Evolutionary conservation across 345 rosid species (phyloP).

Genomic region (Arabidopsis arenosa): DNA sequence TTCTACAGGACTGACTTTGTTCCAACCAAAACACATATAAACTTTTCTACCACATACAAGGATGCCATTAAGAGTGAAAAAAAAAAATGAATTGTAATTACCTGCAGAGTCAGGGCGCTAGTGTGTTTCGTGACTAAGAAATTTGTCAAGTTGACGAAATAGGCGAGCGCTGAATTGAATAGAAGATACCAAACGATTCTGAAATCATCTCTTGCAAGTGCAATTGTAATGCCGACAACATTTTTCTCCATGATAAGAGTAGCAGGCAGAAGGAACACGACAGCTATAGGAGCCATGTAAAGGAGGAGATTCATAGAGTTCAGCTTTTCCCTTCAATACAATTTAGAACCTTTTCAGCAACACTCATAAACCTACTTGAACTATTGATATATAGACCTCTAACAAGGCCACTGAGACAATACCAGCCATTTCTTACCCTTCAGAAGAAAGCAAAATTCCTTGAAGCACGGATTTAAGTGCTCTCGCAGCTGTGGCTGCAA

Average conservation of each 20-base stretch:
- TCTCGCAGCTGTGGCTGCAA: constrained; percentile 95
- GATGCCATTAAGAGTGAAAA: background rate
- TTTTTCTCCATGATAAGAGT: constrained; percentile 94
- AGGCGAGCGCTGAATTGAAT: constrained; percentile 93
- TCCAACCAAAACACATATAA: background rate
- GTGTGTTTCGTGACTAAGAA: constrained; percentile 99
- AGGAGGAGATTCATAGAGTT: constrained; percentile 97
- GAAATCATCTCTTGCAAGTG: constrained; percentile 91
- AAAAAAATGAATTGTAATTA: constrained; percentile 31
- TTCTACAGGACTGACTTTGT: constrained; percentile 1
- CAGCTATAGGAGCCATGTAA: constrained; percentile 99
- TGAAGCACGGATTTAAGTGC: constrained; percentile 98
- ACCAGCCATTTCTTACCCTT: constrained; percentile 69
- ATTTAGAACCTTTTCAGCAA: constrained; percentile 33
- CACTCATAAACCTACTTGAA: background rate
- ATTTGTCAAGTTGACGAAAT: constrained; percentile 95
- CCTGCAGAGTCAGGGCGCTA: constrained; percentile 98
- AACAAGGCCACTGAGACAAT: background rate
- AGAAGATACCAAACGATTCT: constrained; percentile 92
- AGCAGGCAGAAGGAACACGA: constrained; percentile 87
- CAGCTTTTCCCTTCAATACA: constrained; percentile 84
- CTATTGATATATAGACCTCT: background rate
- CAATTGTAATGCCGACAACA: constrained; percentile 91
- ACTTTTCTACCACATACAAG: background rate
- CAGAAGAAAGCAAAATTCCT: constrained; percentile 96